phyloP scores from a whole-genome alignment of 192 early-diverging fungal genomes.

The Entomortierella parvispora region DNA sequence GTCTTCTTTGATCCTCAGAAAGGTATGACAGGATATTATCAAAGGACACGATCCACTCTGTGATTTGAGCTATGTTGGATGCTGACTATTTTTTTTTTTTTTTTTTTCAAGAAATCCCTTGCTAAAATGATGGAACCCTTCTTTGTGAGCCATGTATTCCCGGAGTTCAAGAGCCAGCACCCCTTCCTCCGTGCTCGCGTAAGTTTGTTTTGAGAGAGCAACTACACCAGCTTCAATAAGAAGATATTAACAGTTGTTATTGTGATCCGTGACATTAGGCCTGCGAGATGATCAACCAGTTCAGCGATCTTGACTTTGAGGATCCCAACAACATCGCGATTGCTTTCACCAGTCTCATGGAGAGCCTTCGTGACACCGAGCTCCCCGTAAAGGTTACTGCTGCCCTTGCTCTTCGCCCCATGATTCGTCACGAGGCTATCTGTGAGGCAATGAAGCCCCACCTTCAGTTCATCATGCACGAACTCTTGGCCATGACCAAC shows the following conservation, averaged over 20 bases:
- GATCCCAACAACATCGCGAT: conserved; percentile 65
- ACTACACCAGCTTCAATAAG: too few species aligned
- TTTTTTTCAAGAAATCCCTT: conserved; percentile 56
- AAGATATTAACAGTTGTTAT: too few species aligned
- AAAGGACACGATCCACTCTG: background rate
- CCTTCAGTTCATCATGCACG: conserved; percentile 56
- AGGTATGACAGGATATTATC: conserved; percentile 18
- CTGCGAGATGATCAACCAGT: conserved; percentile 63
- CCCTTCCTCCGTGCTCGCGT: conserved; percentile 86
- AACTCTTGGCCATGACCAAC: conserved; percentile 88
- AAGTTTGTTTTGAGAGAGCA: too few species aligned
- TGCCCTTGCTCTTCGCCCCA: conserved; percentile 80
- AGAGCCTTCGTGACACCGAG: conserved; percentile 78
- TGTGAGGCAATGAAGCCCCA: conserved; percentile 53
- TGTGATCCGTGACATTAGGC: too few species aligned
- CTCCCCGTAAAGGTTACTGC: conserved; percentile 92
- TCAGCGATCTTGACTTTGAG: conserved; percentile 72
- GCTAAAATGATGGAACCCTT: conserved; percentile 84
- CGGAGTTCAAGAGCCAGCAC: conserved; percentile 88
- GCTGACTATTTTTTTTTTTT: background rate
- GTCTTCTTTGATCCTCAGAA: conserved; percentile 71
- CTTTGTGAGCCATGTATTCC: conserved; percentile 86
- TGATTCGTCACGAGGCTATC: conserved; percentile 76
- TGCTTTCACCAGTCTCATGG: conserved; percentile 64
- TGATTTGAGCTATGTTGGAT: background rate